These are phyloP conservation scores for Mortierella sp. DNA, from an alignment of 371 early-diverging fungal species.

Conservation along the genomic window DNA sequence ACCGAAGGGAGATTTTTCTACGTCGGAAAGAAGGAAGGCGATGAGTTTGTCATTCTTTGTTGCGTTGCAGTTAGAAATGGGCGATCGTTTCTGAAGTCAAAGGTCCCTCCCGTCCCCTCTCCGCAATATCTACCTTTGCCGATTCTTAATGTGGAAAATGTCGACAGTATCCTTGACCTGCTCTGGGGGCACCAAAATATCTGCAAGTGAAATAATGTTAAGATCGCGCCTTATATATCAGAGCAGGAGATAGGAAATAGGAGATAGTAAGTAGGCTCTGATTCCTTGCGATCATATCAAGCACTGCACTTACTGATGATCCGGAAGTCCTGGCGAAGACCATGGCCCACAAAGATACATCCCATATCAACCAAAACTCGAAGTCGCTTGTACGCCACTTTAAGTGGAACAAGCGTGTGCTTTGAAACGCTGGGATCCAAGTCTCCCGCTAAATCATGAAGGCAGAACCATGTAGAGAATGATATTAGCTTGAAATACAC, in stretches of 20 bases:
- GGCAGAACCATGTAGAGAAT: neutral
- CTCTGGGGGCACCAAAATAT: slow-evolving; percentile 86
- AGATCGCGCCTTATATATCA: too few relatives aligned
- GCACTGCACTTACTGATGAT: slow-evolving; percentile 76
- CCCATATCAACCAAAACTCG: slow-evolving; percentile 88
- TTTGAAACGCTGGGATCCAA: slow-evolving; percentile 77
- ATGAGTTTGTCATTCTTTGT: too few relatives aligned
- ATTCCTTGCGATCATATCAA: too few relatives aligned
- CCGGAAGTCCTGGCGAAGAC: slow-evolving; percentile 93
- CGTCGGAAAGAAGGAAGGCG: neutral
- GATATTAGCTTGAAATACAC: too few relatives aligned
- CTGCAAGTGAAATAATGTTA: too few relatives aligned
- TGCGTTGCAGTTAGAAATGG: too few relatives aligned
- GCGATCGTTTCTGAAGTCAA: too few relatives aligned
- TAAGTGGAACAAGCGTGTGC: slow-evolving; percentile 86
- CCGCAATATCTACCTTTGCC: slow-evolving; percentile 78
- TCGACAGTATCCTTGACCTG: slow-evolving; percentile 95
- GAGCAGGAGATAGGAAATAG: too few relatives aligned
- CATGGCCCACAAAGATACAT: slow-evolving; percentile 94
- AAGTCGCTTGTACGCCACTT: slow-evolving; percentile 90
- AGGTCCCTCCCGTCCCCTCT: too few relatives aligned
- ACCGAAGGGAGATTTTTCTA: slow-evolving; percentile 88
- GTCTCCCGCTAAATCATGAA: slow-evolving; percentile 70
- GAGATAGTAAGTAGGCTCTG: too few relatives aligned
- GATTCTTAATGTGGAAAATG: slow-evolving; percentile 83